Evolutionary conservation across 306 rosid genomes (phyloP).

Genomic region (Fragaria ananassa): DNA sequence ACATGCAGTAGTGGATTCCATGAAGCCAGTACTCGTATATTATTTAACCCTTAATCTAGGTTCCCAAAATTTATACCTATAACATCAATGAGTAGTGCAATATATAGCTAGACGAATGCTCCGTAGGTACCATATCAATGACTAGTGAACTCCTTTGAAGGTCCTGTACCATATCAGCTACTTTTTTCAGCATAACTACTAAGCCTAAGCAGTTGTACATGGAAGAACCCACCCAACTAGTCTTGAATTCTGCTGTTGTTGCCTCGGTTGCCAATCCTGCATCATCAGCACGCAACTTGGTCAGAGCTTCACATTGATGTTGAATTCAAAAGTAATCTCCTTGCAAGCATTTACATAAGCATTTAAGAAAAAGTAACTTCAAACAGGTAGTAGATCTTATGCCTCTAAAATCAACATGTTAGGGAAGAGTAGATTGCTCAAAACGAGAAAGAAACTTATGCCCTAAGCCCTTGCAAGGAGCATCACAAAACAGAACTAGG

Average conservation of each 20-base stretch:
- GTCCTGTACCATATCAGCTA: not conserved
- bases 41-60: not conserved
- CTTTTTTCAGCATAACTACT: not conserved
- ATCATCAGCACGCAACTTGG: slow-evolving; percentile 17
- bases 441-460: not conserved
- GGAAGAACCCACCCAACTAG: slow-evolving; percentile 38
- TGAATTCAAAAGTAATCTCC: not conserved
- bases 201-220: slow-evolving; percentile 31
- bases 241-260: slow-evolving; percentile 23
- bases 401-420: not conserved
- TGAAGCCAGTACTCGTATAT: not conserved
- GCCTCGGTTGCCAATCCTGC: slow-evolving; percentile 29
- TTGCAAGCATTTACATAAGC: not conserved
- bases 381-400: not conserved
- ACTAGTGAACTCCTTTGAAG: slow-evolving; percentile 5
- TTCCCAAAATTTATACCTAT: slow-evolving; percentile 8
- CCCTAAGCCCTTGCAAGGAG: not conserved
- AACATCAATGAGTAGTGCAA: not conserved
- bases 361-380: not conserved
- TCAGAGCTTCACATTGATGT: not conserved
- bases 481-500: not conserved
- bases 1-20: not conserved
- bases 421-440: not conserved
- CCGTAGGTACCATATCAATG: too few species aligned
- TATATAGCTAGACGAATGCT: not conserved